Evolutionary conservation across 257 asterid genomes (phyloP), one percentile per base, ranked within the genome.

Genomic region (Nicotiana tabacum): DNA sequence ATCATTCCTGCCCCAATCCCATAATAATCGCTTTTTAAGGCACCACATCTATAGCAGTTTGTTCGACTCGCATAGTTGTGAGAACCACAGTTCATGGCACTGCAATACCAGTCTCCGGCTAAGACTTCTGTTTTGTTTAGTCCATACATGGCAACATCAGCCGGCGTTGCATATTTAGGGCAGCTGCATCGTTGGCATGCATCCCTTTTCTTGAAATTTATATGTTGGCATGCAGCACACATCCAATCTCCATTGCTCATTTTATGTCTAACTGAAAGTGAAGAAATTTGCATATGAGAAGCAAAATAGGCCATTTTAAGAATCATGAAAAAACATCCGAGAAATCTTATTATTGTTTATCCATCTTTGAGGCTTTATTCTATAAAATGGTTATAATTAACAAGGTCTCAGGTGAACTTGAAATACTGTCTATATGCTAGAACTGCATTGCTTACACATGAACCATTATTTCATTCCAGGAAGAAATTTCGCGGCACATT

Each of bases 71-170:
- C 99, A 43, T 93, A 95, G 87, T 95, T 95, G 74, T 95, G 97
- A 5, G 93, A 90, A 10, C 97, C 92, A n/a, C 98, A 95, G 84
- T 90, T 90, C 87, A 88, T 64, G 56, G 81, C 90, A 1, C 78
- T 86, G 64, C 99, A 95, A 21, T 92, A 89, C 99, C 98, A 95
- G 58, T 95, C 98, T 32, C 99, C 99, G 0, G 98, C 95, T 86
- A 93, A 16, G 13, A 85, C 90, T 65, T 90, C 21, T 21, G 21
- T 21, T 21, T 21, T 21, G 21, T 21, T 21, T 21, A 21, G 21
- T 21, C 21, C 21, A 21, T 21, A 21, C 21, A 21, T 21, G 21
- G 21, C 21, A 21, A 21, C 21, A 21, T 21, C 21, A 21, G 21
- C 21, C 21, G 21, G 21, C 21, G 21, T 21, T 21, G 21, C 21